phyloP scores from a whole-genome alignment of 306 rosid genomes.

The Trifolium pratense region DNA sequence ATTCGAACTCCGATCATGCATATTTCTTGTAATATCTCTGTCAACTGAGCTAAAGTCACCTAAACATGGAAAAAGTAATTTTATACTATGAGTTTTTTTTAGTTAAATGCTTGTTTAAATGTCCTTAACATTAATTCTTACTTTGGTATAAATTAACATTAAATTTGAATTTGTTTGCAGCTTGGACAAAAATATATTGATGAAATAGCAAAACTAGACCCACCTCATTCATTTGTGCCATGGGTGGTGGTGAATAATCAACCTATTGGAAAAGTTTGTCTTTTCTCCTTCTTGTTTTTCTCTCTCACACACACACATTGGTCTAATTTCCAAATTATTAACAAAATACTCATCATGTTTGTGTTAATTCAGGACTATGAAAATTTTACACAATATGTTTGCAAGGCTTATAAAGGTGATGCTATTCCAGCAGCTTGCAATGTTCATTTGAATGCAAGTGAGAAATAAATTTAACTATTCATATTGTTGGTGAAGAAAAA shows the following conservation, averaged over 20 bases:
- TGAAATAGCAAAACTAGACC: constrained; percentile 50
- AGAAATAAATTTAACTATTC: constrained; percentile 6
- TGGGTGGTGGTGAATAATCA: constrained; percentile 69
- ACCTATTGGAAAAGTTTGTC: constrained; percentile 55
- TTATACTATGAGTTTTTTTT: too few species aligned
- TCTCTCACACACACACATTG: neutral
- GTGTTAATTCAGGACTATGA: constrained; percentile 49
- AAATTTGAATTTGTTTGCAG: constrained; percentile 45
- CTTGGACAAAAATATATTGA: constrained; percentile 49
- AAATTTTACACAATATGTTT: constrained; percentile 45
- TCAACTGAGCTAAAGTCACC: too few species aligned
- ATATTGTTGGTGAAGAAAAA: too few species aligned
- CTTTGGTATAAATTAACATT: constrained; percentile 7
- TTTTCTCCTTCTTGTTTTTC: constrained; percentile 11
- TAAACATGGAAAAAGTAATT: too few species aligned
- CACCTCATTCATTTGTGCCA: constrained; percentile 54
- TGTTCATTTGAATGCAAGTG: neutral
- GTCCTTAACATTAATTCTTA: neutral
- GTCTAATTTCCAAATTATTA: constrained; percentile 6
- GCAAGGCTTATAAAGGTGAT: constrained; percentile 50
- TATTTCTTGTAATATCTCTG: too few species aligned
- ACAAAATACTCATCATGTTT: neutral
- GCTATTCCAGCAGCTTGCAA: constrained; percentile 34
- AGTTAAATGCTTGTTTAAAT: too few species aligned
- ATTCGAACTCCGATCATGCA: too few species aligned